Conservation (phyloP, 306 rosid species). For the Acacia acuminata region DNA sequence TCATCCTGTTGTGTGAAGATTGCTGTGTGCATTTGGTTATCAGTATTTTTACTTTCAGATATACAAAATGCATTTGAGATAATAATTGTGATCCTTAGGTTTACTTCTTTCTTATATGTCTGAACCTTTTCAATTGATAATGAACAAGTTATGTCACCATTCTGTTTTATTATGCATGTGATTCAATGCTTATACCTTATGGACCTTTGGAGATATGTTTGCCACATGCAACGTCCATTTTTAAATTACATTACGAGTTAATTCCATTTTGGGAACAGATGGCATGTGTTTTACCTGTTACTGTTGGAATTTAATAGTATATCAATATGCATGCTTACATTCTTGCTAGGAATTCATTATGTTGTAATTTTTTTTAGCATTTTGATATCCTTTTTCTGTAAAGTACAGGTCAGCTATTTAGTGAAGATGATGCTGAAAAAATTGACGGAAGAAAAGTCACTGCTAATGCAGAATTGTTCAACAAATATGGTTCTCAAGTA, state of each 20-base stretch:
- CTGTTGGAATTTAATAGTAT: background rate
- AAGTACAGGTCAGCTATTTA: conserved; percentile 47
- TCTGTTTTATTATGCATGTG: conserved; percentile 1
- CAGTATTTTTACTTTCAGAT: background rate
- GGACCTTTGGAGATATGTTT: conserved; percentile 4
- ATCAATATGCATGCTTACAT: background rate
- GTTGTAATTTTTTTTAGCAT: background rate
- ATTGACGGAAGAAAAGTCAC: conserved; percentile 36
- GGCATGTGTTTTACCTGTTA: background rate
- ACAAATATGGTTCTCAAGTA: conserved; percentile 35
- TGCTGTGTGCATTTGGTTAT: background rate
- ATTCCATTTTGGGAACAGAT: background rate
- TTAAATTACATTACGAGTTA: background rate
- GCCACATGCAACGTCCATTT: background rate
- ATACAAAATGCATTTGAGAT: background rate
- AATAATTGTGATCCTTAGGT: background rate
- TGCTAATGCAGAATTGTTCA: conserved; percentile 29
- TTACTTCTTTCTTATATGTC: background rate
- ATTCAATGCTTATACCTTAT: background rate
- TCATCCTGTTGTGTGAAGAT: background rate
- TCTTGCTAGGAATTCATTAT: conserved; percentile 17
- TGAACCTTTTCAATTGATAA: background rate
- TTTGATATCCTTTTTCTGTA: conserved; percentile 17
- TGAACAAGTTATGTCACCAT: background rate
- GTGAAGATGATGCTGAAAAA: conserved; percentile 58